Evolutionary conservation across 306 rosid genomes (phyloP).

Genomic region (Hippophae gyantsensis): DNA sequence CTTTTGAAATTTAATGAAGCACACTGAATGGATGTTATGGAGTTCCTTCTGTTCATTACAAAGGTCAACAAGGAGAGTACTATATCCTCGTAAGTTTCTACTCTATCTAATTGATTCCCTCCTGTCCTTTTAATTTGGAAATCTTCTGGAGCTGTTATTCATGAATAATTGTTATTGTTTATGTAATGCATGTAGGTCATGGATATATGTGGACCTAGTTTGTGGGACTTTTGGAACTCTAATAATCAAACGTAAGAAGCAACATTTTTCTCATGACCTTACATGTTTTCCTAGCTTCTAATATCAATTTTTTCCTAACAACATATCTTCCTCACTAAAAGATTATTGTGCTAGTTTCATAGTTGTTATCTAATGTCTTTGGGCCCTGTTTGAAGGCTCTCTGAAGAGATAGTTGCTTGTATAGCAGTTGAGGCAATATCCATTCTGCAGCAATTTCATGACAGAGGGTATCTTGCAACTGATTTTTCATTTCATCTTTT

Average conservation of each 20-base stretch:
- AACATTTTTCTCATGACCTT: not conserved
- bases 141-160: not conserved
- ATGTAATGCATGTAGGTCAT: slow-evolving; percentile 19
- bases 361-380: not conserved
- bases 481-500: not conserved
- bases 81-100: slow-evolving; percentile 29
- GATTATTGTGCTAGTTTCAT: too few species aligned
- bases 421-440: slow-evolving; percentile 37
- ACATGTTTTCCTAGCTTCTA: too few species aligned
- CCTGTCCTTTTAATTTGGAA: not conserved
- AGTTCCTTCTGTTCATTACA: slow-evolving; percentile 31
- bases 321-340: too few species aligned
- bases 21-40: slow-evolving; percentile 33
- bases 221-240: slow-evolving; percentile 36
- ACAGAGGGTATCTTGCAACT: slow-evolving; percentile 20
- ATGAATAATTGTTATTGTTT: not conserved
- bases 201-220: slow-evolving; percentile 33
- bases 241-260: slow-evolving; percentile 31
- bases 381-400: slow-evolving; percentile 15
- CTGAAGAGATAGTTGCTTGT: slow-evolving; percentile 34
- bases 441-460: slow-evolving; percentile 29
- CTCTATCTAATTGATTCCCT: not conserved
- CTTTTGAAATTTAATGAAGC: slow-evolving; percentile 10
- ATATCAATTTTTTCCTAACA: too few species aligned
- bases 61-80: slow-evolving; percentile 33